Evolutionary conservation across 345 rosid genomes (phyloP).

Genomic region (Atalantia buxifolia): DNA sequence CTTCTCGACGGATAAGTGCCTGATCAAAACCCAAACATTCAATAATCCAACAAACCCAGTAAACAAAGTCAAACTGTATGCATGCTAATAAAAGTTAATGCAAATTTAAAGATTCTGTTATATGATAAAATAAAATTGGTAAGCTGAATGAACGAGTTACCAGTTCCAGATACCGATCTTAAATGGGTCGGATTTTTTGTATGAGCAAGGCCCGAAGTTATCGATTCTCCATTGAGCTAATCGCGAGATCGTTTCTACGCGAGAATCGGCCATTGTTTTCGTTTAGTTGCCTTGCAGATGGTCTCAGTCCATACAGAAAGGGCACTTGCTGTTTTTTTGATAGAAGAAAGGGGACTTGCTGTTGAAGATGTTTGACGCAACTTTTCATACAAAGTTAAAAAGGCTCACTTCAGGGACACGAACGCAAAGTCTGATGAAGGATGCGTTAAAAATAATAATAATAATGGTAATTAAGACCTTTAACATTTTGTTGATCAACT

Average conservation of each 20-base stretch:
- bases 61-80: not conserved
- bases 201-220: constrained; percentile 70
- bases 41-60: not conserved
- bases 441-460: no score
- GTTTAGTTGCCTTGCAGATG: not conserved
- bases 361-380: not conserved
- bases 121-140: not conserved
- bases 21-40: constrained; percentile 13
- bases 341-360: not conserved
- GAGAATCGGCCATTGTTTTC: constrained; percentile 61
- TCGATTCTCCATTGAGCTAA: constrained; percentile 95
- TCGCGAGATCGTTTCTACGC: constrained; percentile 86
- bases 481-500: no score
- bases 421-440: not conserved
- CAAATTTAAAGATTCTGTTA: not conserved
- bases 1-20: constrained; percentile 86
- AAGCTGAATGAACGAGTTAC: constrained; percentile 20
- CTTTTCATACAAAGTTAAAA: not conserved
- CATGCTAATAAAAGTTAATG: not conserved
- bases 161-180: constrained; percentile 95
- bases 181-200: constrained; percentile 85
- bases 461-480: no score
- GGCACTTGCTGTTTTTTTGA: no score
- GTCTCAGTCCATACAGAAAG: not conserved
- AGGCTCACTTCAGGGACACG: not conserved